Percentiles rank a stretch among this genome's conserved stretches.
These are phyloP conservation scores for Erythrophleum fordii DNA, from an alignment of 306 rosid genomes.

Conservation along the genomic window DNA sequence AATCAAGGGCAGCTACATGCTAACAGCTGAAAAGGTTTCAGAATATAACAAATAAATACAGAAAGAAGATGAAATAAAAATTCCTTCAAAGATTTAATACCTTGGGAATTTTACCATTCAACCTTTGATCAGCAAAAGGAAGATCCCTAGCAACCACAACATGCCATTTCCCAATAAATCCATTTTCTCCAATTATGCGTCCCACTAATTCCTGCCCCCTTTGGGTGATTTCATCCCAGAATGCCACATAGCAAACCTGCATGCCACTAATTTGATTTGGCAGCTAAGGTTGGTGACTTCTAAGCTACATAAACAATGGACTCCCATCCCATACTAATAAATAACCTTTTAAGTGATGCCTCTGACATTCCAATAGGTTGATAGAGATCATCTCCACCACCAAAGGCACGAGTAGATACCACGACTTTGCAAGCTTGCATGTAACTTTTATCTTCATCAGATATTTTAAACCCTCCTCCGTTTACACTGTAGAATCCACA, in stretches of 20 bases:
- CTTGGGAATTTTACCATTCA: constrained; percentile 95
- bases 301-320: constrained; percentile 15
- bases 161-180: constrained; percentile 87
- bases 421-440: constrained; percentile 72
- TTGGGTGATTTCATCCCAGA: constrained; percentile 90
- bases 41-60: neutral
- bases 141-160: constrained; percentile 75
- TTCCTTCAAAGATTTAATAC: constrained; percentile 38
- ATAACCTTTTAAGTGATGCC: constrained; percentile 77
- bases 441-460: constrained; percentile 64
- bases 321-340: constrained; percentile 32
- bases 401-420: constrained; percentile 93
- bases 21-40: constrained; percentile 12
- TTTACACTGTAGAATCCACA: constrained; percentile 77
- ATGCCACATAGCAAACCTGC: constrained; percentile 93
- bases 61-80: neutral
- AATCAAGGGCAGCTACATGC: neutral
- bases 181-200: constrained; percentile 58
- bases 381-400: constrained; percentile 98
- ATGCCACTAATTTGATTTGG: constrained; percentile 46
- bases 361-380: constrained; percentile 90
- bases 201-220: constrained; percentile 65
- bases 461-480: constrained; percentile 87
- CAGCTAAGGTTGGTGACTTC: constrained; percentile 46
- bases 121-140: constrained; percentile 85